These are phyloP conservation scores for Sodiomyces alkalinus DNA, from an alignment of 2,329 filamentous ascomycete genomes.

Conservation along the genomic window DNA sequence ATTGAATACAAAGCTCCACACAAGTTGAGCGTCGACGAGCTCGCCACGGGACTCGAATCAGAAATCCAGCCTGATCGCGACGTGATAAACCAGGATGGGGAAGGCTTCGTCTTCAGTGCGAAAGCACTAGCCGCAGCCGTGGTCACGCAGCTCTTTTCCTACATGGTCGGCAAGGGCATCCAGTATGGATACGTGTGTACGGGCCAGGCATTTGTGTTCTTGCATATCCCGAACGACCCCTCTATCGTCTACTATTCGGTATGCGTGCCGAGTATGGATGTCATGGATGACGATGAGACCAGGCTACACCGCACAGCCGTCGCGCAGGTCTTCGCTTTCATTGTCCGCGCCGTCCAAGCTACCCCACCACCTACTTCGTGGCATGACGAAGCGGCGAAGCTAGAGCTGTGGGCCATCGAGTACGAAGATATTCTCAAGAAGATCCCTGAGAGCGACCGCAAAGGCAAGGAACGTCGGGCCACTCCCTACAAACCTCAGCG, in stretches of 20 bases:
- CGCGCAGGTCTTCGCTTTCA: slow-evolving; percentile 22
- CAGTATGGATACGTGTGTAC: slow-evolving; percentile 20
- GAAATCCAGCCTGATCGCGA: slow-evolving; percentile 18
- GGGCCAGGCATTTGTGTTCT: slow-evolving; percentile 17
- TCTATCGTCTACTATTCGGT: slow-evolving; percentile 16
- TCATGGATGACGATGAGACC: slow-evolving; percentile 16
- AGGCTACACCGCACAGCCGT: slow-evolving; percentile 20
- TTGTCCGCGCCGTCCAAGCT: slow-evolving; percentile 16
- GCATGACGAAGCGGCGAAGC: slow-evolving; percentile 14
- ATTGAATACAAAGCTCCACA: slow-evolving; percentile 24
- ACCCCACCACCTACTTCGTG: slow-evolving; percentile 13
- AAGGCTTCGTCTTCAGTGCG: slow-evolving; percentile 14
- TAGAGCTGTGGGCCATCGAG: slow-evolving; percentile 19
- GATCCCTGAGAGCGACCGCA: slow-evolving; percentile 11
- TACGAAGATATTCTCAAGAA: slow-evolving; percentile 14
- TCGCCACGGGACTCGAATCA: slow-evolving; percentile 16
- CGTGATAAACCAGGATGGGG: slow-evolving; percentile 16
- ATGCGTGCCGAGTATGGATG: slow-evolving; percentile 17
- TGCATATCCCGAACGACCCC: slow-evolving; percentile 16
- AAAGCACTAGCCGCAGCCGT: slow-evolving; percentile 18
- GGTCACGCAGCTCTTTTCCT: slow-evolving; percentile 23
- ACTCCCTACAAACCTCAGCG: slow-evolving; percentile 13
- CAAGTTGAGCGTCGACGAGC: slow-evolving; percentile 17
- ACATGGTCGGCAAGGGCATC: slow-evolving; percentile 20
- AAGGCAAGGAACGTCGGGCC: slow-evolving; percentile 5